Base-by-base conservation (phyloP, 2,329 filamentous ascomycete genomes). In the Cercospora sp. region DNA sequence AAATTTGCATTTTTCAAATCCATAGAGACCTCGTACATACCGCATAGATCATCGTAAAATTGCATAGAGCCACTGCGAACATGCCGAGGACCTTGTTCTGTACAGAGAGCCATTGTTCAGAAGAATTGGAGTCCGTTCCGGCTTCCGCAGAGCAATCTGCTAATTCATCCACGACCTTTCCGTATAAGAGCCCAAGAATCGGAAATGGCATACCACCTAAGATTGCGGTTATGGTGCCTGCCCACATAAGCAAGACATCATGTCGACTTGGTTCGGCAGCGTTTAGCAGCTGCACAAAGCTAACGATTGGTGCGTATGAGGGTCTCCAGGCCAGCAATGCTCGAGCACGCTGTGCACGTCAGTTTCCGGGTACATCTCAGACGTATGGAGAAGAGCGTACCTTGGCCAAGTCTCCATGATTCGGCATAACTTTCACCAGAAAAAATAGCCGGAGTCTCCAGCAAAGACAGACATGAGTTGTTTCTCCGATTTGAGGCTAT, bases 1-100 rank as follows among this genome's bases (percentile, higher is more conserved):
- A 7, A 12, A n/a, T 5, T 8, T 20, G 18, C 12, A 40, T 9
- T n/a, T 16, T 42, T 5, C 6, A 3, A 1, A 28, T 10, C 23
- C 8, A 9, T 3, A 26, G 28, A 26, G 31, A 16, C 18, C 13
- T 60, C 31, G 33, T 23, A 60, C 58, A 40, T 40, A 60, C 58
- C 20, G 58, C 58, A 40, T 60, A 60, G 6, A 60, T 60, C 58
- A 60, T 60, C 8, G 58, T 28, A 33, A 60, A 60, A 8, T 60
- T 60, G 10, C n/a, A 18, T 4, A 60, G n/a, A 8, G 58, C 58
- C 18, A 60, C 33, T 23, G 33, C 58, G 18, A 60, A 60, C 58
- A 60, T 60, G 16, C 58, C 58, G 31, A 60, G 36, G 9, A 60
- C 58, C 58, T 60, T 60, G 58, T 42, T 60, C 58, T 60, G 58